Base-by-base conservation (phyloP, 345 rosid species). In the Murraya paniculata region DNA sequence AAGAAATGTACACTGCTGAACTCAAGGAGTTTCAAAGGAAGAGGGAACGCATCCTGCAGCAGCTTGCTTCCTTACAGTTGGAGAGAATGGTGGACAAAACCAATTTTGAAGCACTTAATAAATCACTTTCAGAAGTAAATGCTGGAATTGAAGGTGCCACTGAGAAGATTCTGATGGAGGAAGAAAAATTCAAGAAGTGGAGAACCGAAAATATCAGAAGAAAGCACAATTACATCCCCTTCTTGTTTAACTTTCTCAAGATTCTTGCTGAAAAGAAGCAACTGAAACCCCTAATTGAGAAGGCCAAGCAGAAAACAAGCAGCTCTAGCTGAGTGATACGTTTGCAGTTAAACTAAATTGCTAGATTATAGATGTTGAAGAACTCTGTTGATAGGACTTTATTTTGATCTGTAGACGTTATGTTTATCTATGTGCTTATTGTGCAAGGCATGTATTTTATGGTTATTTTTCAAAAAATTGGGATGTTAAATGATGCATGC, bases 221-320 rank as follows among this genome's bases (percentile, higher is more conserved):
- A 89, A 96, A 96, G 86, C 98, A 96, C 84, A 96, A 96, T 79
- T 96, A 96, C 84, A 96, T 96, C 66, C 99, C 99, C 19, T 94
- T 96, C 78, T 75, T 96, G 82, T 96, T 96, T 75, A 94, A 94
- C 83, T 96, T 96, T 86, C 95, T 96, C 60, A 96, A 96, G 86
- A 90, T 94, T 85, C 98, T 96, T 13, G 98, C 99, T 0, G 99
- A 94, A 84, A 96, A 96, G 94, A 96, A 94, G 92, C 99, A 96
- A 87, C 83, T 96, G 90, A 96, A 94, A 81, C 98, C 98, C 27
- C 92, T 96, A 39, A 91, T 94, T 27, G 99, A 96, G 90, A 94
- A 94, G 82, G 99, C 99, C 59, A 94, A 92, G 89, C 98, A 92
- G 91, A 96, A 93, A 59, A 84, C 90, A 22, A 85, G 88, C 84